Base-by-base conservation (phyloP, 2,329 filamentous ascomycete genomes). In the Phaeosphaeria sp. region DNA sequence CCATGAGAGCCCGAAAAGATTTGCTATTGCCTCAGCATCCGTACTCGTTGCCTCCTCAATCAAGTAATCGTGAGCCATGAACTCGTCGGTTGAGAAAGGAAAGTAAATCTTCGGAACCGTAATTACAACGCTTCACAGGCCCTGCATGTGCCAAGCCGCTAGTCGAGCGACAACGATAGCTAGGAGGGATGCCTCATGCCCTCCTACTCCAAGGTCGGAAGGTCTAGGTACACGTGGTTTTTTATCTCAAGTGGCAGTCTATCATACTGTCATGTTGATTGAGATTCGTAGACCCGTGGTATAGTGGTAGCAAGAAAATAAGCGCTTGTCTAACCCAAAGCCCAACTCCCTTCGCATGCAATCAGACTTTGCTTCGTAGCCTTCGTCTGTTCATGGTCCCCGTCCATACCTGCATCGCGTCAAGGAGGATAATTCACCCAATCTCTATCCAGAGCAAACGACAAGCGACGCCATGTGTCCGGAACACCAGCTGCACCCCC, bases 1-100 rank as follows among this genome's bases (percentile, higher is more conserved):
- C 72, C 71, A 73, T 5, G 71, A 71, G 1, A 59, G 46, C 2
- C 63, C 60, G 41, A 74, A 69, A 6, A 75, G 63, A 0, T 55
- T 60, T 11, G 69, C 66, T 42, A 43, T 43, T 18, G 25, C 18
- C 17, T 55, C 52, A 56, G 21, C 23, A 33, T 23, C 27, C 11
- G 46, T 25, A 25, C n/a, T 36, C 36, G 46, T 49, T 49, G 46
- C 46, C 39, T 57, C 48, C 9, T 33, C 50, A 20, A 58, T 43
- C 6, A n/a, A 21, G n/a, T 21, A 43, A 3, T 18, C 15, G 15
- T 20, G 20, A 3, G n/a, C 41, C 41, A 43, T 43, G 9, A 3
- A 20, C 2, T 43, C 20, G 3, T 43, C 30, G 13, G 30, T 43
- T 18, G 41, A 18, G 17, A 43, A 11, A 43, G 41, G 36, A 41